Percentiles rank a stretch among this genome's conserved stretches.
Evolutionary conservation across 441 rosid species (phyloP).

Genomic region (Adansonia gregorii): DNA sequence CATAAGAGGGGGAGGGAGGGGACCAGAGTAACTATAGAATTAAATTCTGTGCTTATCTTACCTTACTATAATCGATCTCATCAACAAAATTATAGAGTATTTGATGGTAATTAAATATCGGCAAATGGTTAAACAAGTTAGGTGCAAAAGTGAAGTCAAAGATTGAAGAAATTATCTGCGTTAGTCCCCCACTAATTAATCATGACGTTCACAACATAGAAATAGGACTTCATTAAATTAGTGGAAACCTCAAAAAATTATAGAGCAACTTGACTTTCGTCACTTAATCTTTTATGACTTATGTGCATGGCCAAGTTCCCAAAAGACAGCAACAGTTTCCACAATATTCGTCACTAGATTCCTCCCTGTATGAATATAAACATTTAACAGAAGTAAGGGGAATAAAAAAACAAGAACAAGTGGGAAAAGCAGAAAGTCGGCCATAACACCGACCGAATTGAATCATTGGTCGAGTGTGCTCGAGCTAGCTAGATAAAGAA

Average conservation of each 20-base stretch:
- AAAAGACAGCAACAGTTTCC: slow-evolving; percentile 27
- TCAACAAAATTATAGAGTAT: background rate
- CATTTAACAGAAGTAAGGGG: background rate
- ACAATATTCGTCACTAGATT: slow-evolving; percentile 35
- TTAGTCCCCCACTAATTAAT: slow-evolving; percentile 21
- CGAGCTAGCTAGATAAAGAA: slow-evolving; percentile 28
- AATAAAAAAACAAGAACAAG: slow-evolving; percentile 16
- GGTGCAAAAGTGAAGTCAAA: slow-evolving; percentile 22
- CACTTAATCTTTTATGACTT: background rate
- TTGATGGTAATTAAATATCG: background rate
- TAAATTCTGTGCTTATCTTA: background rate
- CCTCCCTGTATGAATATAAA: slow-evolving; percentile 26
- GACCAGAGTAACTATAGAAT: too few relatives aligned
- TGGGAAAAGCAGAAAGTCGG: slow-evolving; percentile 20
- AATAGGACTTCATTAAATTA: background rate
- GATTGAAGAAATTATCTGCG: background rate
- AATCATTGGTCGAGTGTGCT: slow-evolving; percentile 32
- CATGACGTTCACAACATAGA: slow-evolving; percentile 3
- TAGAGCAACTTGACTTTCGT: slow-evolving; percentile 22
- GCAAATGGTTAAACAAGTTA: slow-evolving; percentile 20
- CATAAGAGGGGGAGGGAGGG: too few relatives aligned
- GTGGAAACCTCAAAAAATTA: background rate
- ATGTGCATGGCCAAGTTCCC: slow-evolving; percentile 14
- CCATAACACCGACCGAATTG: slow-evolving; percentile 42
- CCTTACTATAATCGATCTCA: background rate